These are phyloP conservation scores for Nannochloris sp. DNA, from an alignment of 139 green algal genomes.

Conservation along the genomic window DNA sequence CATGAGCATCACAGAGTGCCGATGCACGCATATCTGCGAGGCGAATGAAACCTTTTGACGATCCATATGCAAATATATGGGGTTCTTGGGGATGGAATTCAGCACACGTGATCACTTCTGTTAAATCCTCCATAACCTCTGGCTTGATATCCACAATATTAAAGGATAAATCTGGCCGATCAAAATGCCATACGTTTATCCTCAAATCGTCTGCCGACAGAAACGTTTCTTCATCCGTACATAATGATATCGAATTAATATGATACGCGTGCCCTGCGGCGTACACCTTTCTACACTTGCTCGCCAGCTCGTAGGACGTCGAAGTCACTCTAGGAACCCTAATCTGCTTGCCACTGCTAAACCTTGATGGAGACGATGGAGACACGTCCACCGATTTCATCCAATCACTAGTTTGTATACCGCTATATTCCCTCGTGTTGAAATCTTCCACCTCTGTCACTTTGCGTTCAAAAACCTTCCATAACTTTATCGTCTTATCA, in stretches of 20 bases:
- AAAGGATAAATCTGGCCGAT: slow-evolving; percentile 73
- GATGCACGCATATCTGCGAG: slow-evolving; percentile 84
- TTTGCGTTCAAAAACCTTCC: slow-evolving; percentile 91
- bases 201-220: slow-evolving; percentile 89
- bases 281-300: slow-evolving; percentile 64
- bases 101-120: slow-evolving; percentile 94
- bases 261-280: slow-evolving; percentile 96
- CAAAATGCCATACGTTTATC: slow-evolving; percentile 95
- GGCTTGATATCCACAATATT: slow-evolving; percentile 99
- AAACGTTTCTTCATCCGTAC: slow-evolving; percentile 91
- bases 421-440: slow-evolving; percentile 44
- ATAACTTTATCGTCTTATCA: slow-evolving; percentile 99
- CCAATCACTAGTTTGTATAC: no score
- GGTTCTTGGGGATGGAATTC: slow-evolving; percentile 90
- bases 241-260: slow-evolving; percentile 91
- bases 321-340: slow-evolving; percentile 24
- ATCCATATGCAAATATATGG: slow-evolving; percentile 87
- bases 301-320: slow-evolving; percentile 38
- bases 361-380: background rate
- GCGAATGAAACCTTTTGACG: slow-evolving; percentile 89
- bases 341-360: slow-evolving; percentile 18
- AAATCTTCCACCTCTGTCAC: slow-evolving; percentile 68
- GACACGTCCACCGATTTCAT: background rate
- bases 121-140: slow-evolving; percentile 98
- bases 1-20: slow-evolving; percentile 81